Evolutionary conservation across 2,329 filamentous ascomycete genomes (phyloP), one percentile per base, ranked within the genome.

Genomic region (Uncinocarpus reesii): DNA sequence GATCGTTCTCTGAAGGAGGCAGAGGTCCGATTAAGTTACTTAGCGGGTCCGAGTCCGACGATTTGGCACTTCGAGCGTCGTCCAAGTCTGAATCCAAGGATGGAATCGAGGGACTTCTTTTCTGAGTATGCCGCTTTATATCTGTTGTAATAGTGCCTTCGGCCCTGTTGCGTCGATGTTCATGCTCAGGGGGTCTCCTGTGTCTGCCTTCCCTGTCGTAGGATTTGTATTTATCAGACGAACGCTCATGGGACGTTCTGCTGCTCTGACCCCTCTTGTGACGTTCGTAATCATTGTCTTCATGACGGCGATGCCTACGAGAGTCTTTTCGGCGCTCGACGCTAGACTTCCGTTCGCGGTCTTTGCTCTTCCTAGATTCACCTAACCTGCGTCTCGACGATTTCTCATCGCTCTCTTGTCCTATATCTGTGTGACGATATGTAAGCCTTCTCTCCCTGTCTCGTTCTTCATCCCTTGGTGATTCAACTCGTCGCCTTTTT

Each of bases 11-110:
- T 21, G 57, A 58, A 1, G 81, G 80, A 7, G 77, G 80, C 1
- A 70, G 65, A 16, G 87, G 87, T 0, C 88, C 89, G 28, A 95
- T 81, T 16, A 90, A 69, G 2, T 83, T 79, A 49, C 88, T 81
- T 2, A 88, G 68, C 1, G 85, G 81, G 60, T 93, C 86, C 0
- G 84, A 88, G 32, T 67, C 65, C 26, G 61, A 50, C 32, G 50
- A 49, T 18, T 36, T 36, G 21, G 34, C 21, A 34, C 42, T 52
- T 18, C 35, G 36, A 2, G 28, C 35, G 40, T 50, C 47, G 16
- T 24, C 20, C 1, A 31, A 26, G 24, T 47, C 47, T 34, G 43
- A 36, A 15, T 40, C 50, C 13, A 15, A 4, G 42, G 8, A 10
- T 21, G 13, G 8, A 10, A 4, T 15, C 15, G 8, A 11, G 6